Base-by-base conservation (phyloP, 169 alveolate genomes). In the Plasmodium coatneyi region DNA sequence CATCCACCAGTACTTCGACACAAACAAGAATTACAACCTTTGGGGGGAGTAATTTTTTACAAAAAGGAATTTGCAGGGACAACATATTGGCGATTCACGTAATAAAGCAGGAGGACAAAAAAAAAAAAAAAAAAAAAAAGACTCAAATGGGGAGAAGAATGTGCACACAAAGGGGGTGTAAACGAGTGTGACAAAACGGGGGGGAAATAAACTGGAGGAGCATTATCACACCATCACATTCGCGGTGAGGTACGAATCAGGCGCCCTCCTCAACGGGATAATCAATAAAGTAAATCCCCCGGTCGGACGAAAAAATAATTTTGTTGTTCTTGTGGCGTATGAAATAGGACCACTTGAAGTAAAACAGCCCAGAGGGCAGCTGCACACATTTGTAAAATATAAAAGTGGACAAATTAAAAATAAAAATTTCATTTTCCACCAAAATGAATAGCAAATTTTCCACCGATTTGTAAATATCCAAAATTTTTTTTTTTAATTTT, bases 321-420 rank as follows among this genome's bases (percentile, higher is more conserved):
- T 91, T 91, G 54, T 82, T 28, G 41, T 91, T 91, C 78, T 91
- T 82, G 70, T 91, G 71, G 46, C 95, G 71, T 66, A 91, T 91
- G 41, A 80, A 91, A 56, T 91, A 91, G n/a, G 95, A 66, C 95
- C 95, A 91, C 39, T 91, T 91, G 76, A 91, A 91, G 76, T 91
- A 91, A 71, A 91, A 91, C 16, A 91, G 81, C 5, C 95, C 95
- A 9, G 46, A 2, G 39, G 95, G 95, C 41, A 91, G 39, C 49
- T 78, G 78, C 9, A 91, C 80, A 71, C 81, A 71, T 80, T 91
- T 91, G 78, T 70, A 91, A 81, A 91, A 91, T 43, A 80, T 49
- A 80, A 71, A 91, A 5, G 95, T 82, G n/a, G 95, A 91, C n/a
- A 91, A 81, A 82, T 91, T 80, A 71, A 91, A 91, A 32, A 80